A percentile compares a stretch with the other conserved stretches of the same genome.
Evolutionary conservation across 306 rosid genomes (phyloP).

Genomic region (Ceratonia siliqua): DNA sequence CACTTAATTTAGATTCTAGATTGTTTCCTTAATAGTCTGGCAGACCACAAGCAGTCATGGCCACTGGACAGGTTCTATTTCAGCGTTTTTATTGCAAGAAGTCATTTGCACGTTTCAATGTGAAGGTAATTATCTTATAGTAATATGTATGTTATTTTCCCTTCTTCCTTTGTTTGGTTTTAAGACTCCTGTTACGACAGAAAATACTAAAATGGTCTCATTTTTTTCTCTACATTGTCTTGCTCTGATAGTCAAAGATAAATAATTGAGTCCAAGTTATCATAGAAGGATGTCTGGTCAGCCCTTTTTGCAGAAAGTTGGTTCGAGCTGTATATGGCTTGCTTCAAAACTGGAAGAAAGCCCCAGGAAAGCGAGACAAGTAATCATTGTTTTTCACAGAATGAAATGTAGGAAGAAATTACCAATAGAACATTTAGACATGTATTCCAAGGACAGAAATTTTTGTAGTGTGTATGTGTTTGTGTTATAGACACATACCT

Average conservation of each 20-base stretch:
- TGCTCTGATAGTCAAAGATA: too few relatives aligned
- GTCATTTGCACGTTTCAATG: constrained; percentile 61
- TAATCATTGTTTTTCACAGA: constrained; percentile 80
- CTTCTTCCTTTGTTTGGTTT: too few relatives aligned
- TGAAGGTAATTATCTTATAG: too few relatives aligned
- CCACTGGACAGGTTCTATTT: constrained; percentile 66
- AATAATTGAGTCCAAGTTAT: too few relatives aligned
- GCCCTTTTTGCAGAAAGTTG: constrained; percentile 71
- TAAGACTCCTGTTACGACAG: too few relatives aligned
- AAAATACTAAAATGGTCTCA: too few relatives aligned
- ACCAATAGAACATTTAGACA: constrained; percentile 75
- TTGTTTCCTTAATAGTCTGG: neutral
- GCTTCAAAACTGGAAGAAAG: constrained; percentile 90
- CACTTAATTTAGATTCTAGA: neutral
- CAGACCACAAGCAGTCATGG: constrained; percentile 76
- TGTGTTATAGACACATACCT: neutral
- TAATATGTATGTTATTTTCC: too few relatives aligned
- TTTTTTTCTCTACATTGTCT: too few relatives aligned
- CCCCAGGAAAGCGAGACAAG: constrained; percentile 90
- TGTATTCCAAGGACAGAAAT: constrained; percentile 68
- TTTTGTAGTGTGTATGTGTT: neutral
- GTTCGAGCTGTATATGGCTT: constrained; percentile 92
- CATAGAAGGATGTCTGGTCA: too few relatives aligned
- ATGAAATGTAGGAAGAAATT: constrained; percentile 87
- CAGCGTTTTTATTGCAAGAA: constrained; percentile 72